Evolutionary conservation across 2,329 filamentous ascomycete genomes (phyloP).

Genomic region (Venturia nashicola): DNA sequence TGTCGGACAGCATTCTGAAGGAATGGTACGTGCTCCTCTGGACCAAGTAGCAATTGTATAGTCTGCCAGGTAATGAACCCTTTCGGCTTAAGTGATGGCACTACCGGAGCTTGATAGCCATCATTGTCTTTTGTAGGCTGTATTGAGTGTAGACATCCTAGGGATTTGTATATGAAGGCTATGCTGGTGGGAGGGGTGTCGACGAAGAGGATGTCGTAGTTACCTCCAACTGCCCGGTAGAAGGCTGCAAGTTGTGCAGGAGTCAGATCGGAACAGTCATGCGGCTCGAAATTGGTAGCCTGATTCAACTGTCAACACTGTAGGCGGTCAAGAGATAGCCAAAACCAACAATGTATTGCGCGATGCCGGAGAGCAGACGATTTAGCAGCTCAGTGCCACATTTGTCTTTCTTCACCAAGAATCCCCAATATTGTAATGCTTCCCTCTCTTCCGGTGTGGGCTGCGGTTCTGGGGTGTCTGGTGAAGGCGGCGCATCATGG

Average conservation of each 20-base stretch:
- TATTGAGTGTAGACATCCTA: conserved; percentile 81
- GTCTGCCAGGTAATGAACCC: conserved; percentile 93
- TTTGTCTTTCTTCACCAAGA: conserved; percentile 38
- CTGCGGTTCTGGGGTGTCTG: not conserved
- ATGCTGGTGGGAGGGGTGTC: conserved; percentile 61
- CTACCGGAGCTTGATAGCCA: conserved; percentile 60
- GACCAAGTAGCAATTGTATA: conserved; percentile 75
- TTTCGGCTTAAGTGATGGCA: conserved; percentile 70
- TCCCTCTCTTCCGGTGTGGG: conserved; percentile 17
- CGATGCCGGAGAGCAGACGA: conserved; percentile 32
- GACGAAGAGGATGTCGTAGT: conserved; percentile 56
- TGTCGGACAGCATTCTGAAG: conserved; percentile 67
- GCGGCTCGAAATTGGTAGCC: conserved; percentile 30
- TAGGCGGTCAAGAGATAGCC: not conserved
- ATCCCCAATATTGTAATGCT: conserved; percentile 38
- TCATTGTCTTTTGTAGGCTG: conserved; percentile 54
- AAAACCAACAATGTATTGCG: conserved; percentile 30
- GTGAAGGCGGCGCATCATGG: not conserved
- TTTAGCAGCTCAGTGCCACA: conserved; percentile 36
- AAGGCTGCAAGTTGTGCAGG: conserved; percentile 36
- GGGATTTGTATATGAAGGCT: conserved; percentile 83
- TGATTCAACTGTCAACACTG: conserved; percentile 12
- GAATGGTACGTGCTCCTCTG: conserved; percentile 76
- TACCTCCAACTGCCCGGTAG: conserved; percentile 34
- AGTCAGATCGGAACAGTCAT: conserved; percentile 32